Conservation (phyloP, 2,329 filamentous ascomycete genomes). For the Colletotrichum sp. region DNA sequence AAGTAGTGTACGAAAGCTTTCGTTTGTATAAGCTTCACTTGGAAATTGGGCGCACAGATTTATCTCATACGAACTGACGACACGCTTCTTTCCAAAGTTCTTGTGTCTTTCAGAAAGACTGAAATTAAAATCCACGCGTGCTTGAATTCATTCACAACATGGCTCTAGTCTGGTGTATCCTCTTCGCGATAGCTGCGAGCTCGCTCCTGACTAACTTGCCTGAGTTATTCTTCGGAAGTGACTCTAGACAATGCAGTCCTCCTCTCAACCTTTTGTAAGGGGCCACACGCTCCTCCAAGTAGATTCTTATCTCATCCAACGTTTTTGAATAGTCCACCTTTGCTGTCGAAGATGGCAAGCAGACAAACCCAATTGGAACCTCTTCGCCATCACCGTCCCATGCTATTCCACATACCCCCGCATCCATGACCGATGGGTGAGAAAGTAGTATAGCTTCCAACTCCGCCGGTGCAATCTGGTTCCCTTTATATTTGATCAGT, state of each 20-base stretch:
- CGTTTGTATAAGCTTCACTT: not conserved
- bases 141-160: not conserved
- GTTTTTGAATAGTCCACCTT: not conserved
- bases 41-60: not conserved
- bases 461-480: conserved; percentile 35
- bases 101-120: not conserved
- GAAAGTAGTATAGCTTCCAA: conserved; percentile 28
- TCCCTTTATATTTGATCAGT: conserved; percentile 35
- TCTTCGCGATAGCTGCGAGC: not conserved
- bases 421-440: not conserved
- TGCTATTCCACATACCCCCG: not conserved
- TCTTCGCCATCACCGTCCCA: not conserved
- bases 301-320: not conserved
- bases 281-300: not conserved
- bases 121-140: not conserved
- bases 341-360: not conserved
- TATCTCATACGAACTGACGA: not conserved
- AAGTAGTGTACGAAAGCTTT: not conserved
- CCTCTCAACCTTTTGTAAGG: not conserved
- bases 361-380: not conserved
- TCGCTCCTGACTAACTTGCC: not conserved
- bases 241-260: not conserved
- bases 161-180: not conserved
- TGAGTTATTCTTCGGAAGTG: not conserved
- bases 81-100: not conserved